Evolutionary conservation across 2,329 filamentous ascomycete species (phyloP).

Genomic region (Fusarium coffeatum): DNA sequence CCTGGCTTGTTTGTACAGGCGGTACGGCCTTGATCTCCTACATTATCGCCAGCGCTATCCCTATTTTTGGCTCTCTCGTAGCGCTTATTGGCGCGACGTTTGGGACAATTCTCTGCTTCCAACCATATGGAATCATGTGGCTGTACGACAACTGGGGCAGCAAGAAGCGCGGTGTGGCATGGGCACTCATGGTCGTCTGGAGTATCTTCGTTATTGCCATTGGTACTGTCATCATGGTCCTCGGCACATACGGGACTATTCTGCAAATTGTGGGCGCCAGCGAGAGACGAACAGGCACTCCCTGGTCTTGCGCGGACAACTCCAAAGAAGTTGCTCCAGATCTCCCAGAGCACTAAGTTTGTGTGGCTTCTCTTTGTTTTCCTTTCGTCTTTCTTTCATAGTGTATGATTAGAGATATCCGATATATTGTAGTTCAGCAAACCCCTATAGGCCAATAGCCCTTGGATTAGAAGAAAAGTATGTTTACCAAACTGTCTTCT

Average conservation of each 20-base stretch:
- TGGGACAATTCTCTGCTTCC: slow-evolving; percentile 37
- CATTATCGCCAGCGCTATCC: slow-evolving; percentile 36
- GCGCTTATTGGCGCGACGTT: slow-evolving; percentile 31
- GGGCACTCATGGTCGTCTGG: slow-evolving; percentile 17
- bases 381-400: not conserved
- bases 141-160: slow-evolving; percentile 27
- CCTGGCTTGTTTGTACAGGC: slow-evolving; percentile 43
- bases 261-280: slow-evolving; percentile 3
- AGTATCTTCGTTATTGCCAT: slow-evolving; percentile 16
- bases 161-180: slow-evolving; percentile 1
- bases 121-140: slow-evolving; percentile 38
- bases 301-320: slow-evolving; percentile 30
- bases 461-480: not conserved
- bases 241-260: slow-evolving; percentile 30
- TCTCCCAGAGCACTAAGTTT: not conserved
- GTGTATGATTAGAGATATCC: slow-evolving; percentile 10
- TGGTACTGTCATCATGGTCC: slow-evolving; percentile 30
- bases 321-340: slow-evolving; percentile 4
- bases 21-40: slow-evolving; percentile 26
- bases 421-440: not conserved
- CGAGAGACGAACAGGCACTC: not conserved
- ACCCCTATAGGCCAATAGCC: not conserved
- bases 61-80: slow-evolving; percentile 31
- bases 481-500: not conserved
- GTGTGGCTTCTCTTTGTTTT: not conserved